Base-by-base conservation (phyloP, 768 basidiomycete genomes). In the Tubosaeta sp. region DNA sequence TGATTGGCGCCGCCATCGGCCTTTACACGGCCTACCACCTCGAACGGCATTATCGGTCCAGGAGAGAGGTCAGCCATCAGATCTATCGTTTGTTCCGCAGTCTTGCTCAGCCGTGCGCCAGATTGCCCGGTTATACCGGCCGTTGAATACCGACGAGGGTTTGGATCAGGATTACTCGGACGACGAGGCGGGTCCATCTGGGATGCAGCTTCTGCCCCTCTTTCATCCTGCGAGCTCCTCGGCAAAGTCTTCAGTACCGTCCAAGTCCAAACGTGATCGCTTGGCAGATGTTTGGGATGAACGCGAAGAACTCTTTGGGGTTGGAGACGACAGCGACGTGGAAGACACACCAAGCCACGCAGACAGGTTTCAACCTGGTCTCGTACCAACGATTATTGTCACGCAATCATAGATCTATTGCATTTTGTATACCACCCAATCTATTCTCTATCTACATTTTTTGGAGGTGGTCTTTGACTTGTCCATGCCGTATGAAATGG, bases 111-210 rank as follows among this genome's bases (percentile, higher is more conserved):
- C 10, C 14, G 9, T 46, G 19, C 11, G 42, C 21, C 56, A 90
- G 87, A 92, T 92, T 53, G 75, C 82, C 18, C 82, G 87, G 5
- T 72, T 93, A 4, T 93, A 93, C 66, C 82, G 79, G 36, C 90
- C 90, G 0, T 71, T 93, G 30, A 70, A 79, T 48, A 76, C 75
- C 2, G 80, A 77, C 55, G 54, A 70, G 60, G 47, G 69, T 29
- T 77, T 78, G 35, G 84, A 87, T 35, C 71, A 80, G 34, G 79
- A 84, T 19, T 51, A 42, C 34, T 58, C 56, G 46, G 67, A 69
- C 18, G 77, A 79, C 21, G 78, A 76, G 16, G 75, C 78, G 11
- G 44, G 73, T 66, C 14, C 67, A 60, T 53, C 66, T 11, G 75
- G 72, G 11, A 78, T 79, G 1, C 86, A 81, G 51, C 72, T 87